Evolutionary conservation across 768 basidiomycete species (phyloP), one percentile per base, ranked within the genome.

Genomic region (Crassisporium funariophilum): DNA sequence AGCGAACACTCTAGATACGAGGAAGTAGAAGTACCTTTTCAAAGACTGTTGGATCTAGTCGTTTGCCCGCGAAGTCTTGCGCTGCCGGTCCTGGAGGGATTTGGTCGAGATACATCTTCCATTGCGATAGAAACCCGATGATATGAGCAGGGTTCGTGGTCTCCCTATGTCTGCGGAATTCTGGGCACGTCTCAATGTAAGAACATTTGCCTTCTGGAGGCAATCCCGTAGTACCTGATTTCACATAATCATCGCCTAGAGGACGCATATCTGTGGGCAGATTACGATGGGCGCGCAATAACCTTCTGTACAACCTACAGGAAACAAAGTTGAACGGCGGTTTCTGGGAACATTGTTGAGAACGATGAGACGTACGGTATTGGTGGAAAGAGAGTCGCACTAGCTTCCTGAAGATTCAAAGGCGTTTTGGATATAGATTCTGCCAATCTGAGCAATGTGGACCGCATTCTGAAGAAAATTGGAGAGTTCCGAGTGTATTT

Each of bases 51-150:
- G 82, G 64, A 62, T 93, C 88, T 27, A 94, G 68, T 49, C 69
- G 85, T 64, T 79, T 84, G 23, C 87, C 88, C 22, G 59, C 59
- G 57, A 88, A 91, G 24, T 56, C 59, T 43, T 68, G 62, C 2
- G 62, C 69, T 25, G 77, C 72, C 4, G 68, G 60, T 11, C 74
- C 77, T 20, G 58, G 67, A 10, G 83, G 83, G 24, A 88, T 63
- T 49, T 80, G 68, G 56, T 95, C 91, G 46, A 98, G 76, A 66
- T 99, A 98, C 47, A 80, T 64, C 66, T 95, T 97, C 95, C 95
- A 99, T 59, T 98, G 91, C 3, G 88, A 86, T 7, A 98, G 75
- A 62, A 99, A 99, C 2, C 92, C 94, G 63, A 98, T 95, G 51
- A 98, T 83, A 63, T 98, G 84, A 6, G 86, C 75, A 2, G 93